Percentiles rank a stretch among this genome's conserved stretches.
phyloP scores from a whole-genome alignment of 768 basidiomycete species.

The Pulveroboletus ravenelii region DNA sequence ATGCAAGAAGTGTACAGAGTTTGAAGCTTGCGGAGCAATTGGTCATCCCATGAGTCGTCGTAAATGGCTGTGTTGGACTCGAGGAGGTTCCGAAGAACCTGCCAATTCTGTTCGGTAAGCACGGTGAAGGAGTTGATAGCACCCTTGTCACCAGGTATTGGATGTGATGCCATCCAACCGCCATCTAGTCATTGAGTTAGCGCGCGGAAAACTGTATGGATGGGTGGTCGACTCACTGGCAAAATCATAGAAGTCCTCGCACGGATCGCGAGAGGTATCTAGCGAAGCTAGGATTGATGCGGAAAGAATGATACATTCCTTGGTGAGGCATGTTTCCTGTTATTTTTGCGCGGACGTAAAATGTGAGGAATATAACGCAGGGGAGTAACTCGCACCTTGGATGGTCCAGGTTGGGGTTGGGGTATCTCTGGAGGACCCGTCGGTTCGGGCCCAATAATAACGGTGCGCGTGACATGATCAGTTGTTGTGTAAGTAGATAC shows the following conservation, averaged over 20 bases:
- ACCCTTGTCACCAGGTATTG: constrained; percentile 83
- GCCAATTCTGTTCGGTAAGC: constrained; percentile 71
- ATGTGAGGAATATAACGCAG: background rate
- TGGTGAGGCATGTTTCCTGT: constrained; percentile 66
- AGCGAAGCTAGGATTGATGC: constrained; percentile 77
- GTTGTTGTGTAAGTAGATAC: constrained; percentile 37
- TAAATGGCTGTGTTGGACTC: constrained; percentile 40
- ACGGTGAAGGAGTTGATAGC: constrained; percentile 67
- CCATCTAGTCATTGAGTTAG: constrained; percentile 49
- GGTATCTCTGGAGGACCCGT: constrained; percentile 45
- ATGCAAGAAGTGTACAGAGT: constrained; percentile 78
- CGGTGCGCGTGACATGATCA: constrained; percentile 35
- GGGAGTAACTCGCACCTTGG: constrained; percentile 38
- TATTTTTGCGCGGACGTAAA: constrained; percentile 6
- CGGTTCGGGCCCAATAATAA: constrained; percentile 38
- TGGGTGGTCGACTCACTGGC: constrained; percentile 58
- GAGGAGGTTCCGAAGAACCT: constrained; percentile 69
- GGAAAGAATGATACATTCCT: constrained; percentile 78
- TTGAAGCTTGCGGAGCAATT: constrained; percentile 60
- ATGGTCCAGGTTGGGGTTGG: constrained; percentile 57
- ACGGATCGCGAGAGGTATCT: constrained; percentile 83
- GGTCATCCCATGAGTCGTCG: constrained; percentile 44
- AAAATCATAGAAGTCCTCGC: constrained; percentile 92
- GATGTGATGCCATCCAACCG: constrained; percentile 80
- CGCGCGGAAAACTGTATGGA: background rate